These are phyloP conservation scores for Chlamydomonas sphaeroides DNA, from an alignment of 139 green algal species.

Conservation along the genomic window DNA sequence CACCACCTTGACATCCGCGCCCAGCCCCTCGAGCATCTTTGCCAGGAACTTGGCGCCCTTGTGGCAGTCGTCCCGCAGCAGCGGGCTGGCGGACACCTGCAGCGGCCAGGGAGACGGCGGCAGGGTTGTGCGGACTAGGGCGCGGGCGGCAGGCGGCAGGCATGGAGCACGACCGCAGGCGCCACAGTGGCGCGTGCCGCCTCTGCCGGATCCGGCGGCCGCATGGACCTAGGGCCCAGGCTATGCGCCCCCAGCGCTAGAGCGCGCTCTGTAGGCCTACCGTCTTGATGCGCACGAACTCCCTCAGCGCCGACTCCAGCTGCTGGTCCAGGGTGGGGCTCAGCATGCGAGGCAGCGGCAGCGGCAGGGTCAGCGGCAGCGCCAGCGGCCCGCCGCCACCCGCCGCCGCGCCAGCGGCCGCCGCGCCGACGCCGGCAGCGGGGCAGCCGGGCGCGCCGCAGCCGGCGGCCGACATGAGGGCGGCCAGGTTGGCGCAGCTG, in stretches of 20 bases:
- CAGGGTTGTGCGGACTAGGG: too few relatives aligned
- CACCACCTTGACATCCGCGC: conserved; percentile 86
- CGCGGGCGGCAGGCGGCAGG: too few relatives aligned
- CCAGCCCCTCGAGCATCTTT: conserved; percentile 85
- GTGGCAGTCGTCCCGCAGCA: conserved; percentile 85
- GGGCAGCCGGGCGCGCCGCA: background rate
- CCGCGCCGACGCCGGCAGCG: background rate
- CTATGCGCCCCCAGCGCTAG: too few relatives aligned
- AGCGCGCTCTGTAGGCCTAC: conserved; percentile 21
- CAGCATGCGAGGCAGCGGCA: too few relatives aligned
- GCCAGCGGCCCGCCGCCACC: background rate
- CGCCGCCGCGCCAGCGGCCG: background rate
- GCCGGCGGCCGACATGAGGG: background rate
- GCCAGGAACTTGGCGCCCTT: conserved; percentile 89
- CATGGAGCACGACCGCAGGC: too few relatives aligned
- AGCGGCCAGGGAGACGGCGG: too few relatives aligned
- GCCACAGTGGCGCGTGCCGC: too few relatives aligned
- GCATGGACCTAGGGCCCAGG: too few relatives aligned
- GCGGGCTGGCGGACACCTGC: conserved; percentile 70
- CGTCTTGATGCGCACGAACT: conserved; percentile 84
- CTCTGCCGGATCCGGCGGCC: too few relatives aligned
- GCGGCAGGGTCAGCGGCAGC: background rate
- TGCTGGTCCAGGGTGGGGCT: conserved; percentile 54
- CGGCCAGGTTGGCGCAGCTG: conserved; percentile 7
- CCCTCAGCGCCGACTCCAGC: conserved; percentile 81